Base-by-base conservation (phyloP, 108 stramenopile species). In the Nitzschia sp. region DNA sequence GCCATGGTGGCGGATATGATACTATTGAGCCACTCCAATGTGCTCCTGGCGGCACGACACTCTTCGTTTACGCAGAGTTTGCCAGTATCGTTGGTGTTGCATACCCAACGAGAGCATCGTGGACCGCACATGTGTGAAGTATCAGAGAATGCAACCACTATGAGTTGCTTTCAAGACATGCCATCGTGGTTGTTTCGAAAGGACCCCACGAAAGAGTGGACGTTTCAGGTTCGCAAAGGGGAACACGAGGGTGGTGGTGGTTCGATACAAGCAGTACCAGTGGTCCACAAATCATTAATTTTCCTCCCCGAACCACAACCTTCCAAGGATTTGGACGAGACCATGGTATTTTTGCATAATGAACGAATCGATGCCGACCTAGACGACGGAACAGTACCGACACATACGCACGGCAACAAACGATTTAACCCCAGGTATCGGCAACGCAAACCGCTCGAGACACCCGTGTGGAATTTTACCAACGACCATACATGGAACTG, bases 11-110 rank as follows among this genome's bases (percentile, higher is more conserved):
- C 65, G 3, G 82, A 83, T 58, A 56, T 61, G 44, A 77, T 83
- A 29, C 14, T 80, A 48, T 51, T 83, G 53, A 77, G 82, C 34
- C 63, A 80, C 21, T 63, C 75, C 5, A 72, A 83, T 68, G 69
- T 83, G 19, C 57, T 83, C 20, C 41, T 83, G 39, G 82, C 82
- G 14, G 76, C 76, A 37, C 51, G 67, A 25, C 48, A 71, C 19
- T 77, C 76, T 14, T 57, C 79, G 6, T 83, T 83, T 54, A 83
- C 82, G 39, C 82, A 83, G 64, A 71, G 70, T 29, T 38, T 83
- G 55, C 79, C 82, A 55, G 17, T 83, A 19, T 65, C 82, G 11
- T 51, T 79, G 62, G 59, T 73, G 24, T 77, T 83, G 48, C 65
- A 78, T 59, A 50, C 53, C 11, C 41, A 59, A 12, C 48, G 37